These are phyloP conservation scores for Rhamnella rubrinervis DNA, from an alignment of 331 rosid genomes.

Conservation along the genomic window DNA sequence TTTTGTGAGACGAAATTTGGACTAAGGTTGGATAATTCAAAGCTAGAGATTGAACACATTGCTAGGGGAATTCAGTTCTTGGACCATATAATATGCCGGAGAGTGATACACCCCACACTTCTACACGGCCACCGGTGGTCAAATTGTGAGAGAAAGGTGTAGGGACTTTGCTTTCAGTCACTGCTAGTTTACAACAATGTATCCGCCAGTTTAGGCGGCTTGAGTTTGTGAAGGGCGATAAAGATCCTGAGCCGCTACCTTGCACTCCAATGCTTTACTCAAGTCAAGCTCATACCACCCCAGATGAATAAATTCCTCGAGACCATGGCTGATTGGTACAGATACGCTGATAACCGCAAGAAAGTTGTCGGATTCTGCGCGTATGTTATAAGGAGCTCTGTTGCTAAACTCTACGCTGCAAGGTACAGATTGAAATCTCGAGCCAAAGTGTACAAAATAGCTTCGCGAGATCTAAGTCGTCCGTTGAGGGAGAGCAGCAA, in stretches of 20 bases:
- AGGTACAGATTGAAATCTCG: slow-evolving; percentile 82
- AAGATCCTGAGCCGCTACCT: slow-evolving; percentile 87
- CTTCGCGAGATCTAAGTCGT: slow-evolving; percentile 68
- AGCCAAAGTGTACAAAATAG: slow-evolving; percentile 80
- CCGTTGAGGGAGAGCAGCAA: slow-evolving; percentile 77
- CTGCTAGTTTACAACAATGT: slow-evolving; percentile 82
- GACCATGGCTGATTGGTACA: slow-evolving; percentile 96
- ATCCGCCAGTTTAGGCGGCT: slow-evolving; percentile 75
- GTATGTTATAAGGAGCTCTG: slow-evolving; percentile 73
- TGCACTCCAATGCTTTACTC: slow-evolving; percentile 89
- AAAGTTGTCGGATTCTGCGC: slow-evolving; percentile 89
- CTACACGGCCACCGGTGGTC: slow-evolving; percentile 77
- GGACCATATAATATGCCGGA: slow-evolving; percentile 80
- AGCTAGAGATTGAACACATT: slow-evolving; percentile 82
- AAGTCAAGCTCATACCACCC: slow-evolving; percentile 83
- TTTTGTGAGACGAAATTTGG: slow-evolving; percentile 63
- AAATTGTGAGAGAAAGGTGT: slow-evolving; percentile 82
- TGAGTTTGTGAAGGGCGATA: slow-evolving; percentile 76
- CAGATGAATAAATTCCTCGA: slow-evolving; percentile 91
- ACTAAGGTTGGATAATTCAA: slow-evolving; percentile 70
- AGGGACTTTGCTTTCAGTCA: slow-evolving; percentile 86
- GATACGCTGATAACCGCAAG: slow-evolving; percentile 83
- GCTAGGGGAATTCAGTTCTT: slow-evolving; percentile 79
- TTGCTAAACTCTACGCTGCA: slow-evolving; percentile 88
- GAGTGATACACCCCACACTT: slow-evolving; percentile 88